Conservation (phyloP, 768 basidiomycete genomes). For the Mycena venus region DNA sequence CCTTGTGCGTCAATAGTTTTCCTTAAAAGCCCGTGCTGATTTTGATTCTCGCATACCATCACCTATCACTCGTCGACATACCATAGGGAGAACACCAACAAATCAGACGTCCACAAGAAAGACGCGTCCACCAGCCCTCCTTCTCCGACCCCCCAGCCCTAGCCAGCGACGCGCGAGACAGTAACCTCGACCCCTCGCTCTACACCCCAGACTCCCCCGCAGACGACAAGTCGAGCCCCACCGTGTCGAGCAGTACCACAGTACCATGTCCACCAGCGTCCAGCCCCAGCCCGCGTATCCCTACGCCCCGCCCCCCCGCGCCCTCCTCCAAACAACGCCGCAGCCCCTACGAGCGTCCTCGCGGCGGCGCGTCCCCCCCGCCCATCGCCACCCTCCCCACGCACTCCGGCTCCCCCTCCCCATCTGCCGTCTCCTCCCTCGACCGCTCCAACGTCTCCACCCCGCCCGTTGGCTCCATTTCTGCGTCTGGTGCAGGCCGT, state of each 20-base stretch:
- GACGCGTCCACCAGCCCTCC: too few species aligned
- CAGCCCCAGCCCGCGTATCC: slow-evolving; percentile 33
- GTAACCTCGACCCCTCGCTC: neutral
- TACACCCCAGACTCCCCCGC: slow-evolving; percentile 4
- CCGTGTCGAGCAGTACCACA: slow-evolving; percentile 38
- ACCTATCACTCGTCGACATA: too few species aligned
- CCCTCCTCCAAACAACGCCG: slow-evolving; percentile 42
- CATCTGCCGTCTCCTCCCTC: slow-evolving; percentile 66
- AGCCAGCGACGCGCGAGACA: neutral
- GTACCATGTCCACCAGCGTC: slow-evolving; percentile 47
- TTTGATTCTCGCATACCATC: too few species aligned
- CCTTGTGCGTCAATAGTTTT: too few species aligned
- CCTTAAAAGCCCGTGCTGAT: too few species aligned
- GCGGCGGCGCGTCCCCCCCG: slow-evolving; percentile 32
- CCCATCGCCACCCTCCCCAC: slow-evolving; percentile 46
- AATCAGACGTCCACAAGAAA: too few species aligned
- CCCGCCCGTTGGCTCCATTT: slow-evolving; percentile 53
- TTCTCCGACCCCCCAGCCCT: too few species aligned
- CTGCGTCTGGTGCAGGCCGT: slow-evolving; percentile 37
- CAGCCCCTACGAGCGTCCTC: slow-evolving; percentile 50
- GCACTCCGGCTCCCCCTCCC: slow-evolving; percentile 70
- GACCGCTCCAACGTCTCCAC: slow-evolving; percentile 74
- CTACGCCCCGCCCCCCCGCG: slow-evolving; percentile 22
- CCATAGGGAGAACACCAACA: too few species aligned
- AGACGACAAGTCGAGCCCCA: slow-evolving; percentile 36